These are phyloP conservation scores for Claviceps capensis DNA, from an alignment of 2,329 filamentous ascomycete species.

Conservation along the genomic window DNA sequence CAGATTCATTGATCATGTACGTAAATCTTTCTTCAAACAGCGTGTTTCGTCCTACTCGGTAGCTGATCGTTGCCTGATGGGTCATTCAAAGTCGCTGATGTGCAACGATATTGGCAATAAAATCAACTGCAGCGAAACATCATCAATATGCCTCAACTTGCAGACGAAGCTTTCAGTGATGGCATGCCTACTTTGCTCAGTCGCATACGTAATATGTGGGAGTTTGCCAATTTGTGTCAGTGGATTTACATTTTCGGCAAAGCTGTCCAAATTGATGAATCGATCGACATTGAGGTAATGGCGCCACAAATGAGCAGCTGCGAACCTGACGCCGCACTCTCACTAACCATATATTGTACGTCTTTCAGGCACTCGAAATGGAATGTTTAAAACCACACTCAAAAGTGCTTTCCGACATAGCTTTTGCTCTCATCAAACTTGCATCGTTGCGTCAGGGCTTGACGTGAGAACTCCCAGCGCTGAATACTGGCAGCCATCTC, in stretches of 20 bases:
- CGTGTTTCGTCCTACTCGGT: too few species aligned
- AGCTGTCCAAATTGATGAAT: constrained; percentile 77
- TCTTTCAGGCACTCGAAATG: constrained; percentile 62
- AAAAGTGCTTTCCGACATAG: constrained; percentile 63
- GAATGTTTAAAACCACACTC: constrained; percentile 78
- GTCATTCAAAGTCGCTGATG: not conserved
- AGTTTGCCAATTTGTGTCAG: constrained; percentile 87
- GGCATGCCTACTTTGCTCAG: constrained; percentile 31
- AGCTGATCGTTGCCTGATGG: too few species aligned
- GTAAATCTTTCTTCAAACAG: too few species aligned
- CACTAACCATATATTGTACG: too few species aligned
- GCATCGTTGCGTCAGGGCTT: constrained; percentile 87
- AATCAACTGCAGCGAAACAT: not conserved
- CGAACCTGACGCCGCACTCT: too few species aligned
- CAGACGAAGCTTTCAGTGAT: not conserved
- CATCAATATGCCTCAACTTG: not conserved
- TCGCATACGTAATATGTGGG: constrained; percentile 79
- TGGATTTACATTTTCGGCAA: constrained; percentile 88
- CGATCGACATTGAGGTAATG: constrained; percentile 75
- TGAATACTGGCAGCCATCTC: not conserved
- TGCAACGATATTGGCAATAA: not conserved
- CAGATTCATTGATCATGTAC: too few species aligned
- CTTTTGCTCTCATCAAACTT: constrained; percentile 76
- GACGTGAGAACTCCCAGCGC: constrained; percentile 46
- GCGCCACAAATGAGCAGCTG: not conserved